Percentiles rank a stretch among this genome's conserved stretches.
phyloP scores from a whole-genome alignment of 2,329 filamentous ascomycete species.

The Xylaria sp. region DNA sequence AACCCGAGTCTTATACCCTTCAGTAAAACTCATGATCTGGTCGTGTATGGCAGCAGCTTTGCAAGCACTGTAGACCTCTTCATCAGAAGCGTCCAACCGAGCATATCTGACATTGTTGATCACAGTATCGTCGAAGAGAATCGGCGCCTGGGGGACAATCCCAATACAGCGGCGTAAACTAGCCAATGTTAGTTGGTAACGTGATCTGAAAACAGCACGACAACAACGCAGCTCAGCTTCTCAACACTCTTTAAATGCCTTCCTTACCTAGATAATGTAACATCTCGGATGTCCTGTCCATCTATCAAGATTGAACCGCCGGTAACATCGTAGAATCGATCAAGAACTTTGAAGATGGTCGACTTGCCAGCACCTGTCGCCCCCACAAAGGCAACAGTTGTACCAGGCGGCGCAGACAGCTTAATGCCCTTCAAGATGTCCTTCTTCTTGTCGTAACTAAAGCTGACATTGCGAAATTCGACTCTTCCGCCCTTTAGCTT shows the following conservation, averaged over 20 bases:
- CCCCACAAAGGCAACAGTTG: conserved; percentile 69
- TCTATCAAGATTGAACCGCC: conserved; percentile 60
- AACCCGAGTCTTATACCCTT: conserved; percentile 64
- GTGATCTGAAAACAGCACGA: background rate
- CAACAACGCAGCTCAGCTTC: background rate
- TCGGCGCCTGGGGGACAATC: conserved; percentile 58
- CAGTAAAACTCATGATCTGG: conserved; percentile 63
- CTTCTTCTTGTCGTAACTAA: conserved; percentile 70
- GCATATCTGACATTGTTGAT: conserved; percentile 68
- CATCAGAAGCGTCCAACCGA: conserved; percentile 59
- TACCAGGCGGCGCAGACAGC: conserved; percentile 62
- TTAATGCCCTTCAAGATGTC: conserved; percentile 65
- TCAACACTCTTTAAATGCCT: background rate
- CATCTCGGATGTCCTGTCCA: conserved; percentile 57
- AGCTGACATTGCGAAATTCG: conserved; percentile 65
- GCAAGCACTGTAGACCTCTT: conserved; percentile 63
- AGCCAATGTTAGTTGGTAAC: conserved; percentile 22
- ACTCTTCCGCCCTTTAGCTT: conserved; percentile 64
- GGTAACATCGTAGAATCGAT: conserved; percentile 63
- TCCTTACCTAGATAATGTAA: conserved; percentile 53
- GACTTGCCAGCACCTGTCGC: conserved; percentile 67
- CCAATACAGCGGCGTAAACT: conserved; percentile 57
- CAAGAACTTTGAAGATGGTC: conserved; percentile 61
- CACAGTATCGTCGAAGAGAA: conserved; percentile 64
- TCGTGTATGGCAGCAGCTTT: conserved; percentile 66